These are phyloP conservation scores for Oxyria digyna DNA, from an alignment of 148 eudicot genomes.

Conservation along the genomic window DNA sequence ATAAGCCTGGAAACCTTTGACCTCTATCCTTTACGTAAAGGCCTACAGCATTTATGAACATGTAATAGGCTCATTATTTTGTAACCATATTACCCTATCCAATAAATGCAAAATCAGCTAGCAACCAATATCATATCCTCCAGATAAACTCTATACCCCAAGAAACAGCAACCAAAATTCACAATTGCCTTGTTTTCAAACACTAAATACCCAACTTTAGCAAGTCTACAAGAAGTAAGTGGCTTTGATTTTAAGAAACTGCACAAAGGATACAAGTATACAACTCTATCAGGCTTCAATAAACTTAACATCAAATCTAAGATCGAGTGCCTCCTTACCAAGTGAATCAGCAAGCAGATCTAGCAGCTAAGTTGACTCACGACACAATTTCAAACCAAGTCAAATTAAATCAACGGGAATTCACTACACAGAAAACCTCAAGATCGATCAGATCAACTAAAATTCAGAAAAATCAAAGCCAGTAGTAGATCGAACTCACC, in stretches of 20 bases:
- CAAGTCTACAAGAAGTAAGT: neutral
- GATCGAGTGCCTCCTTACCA: neutral
- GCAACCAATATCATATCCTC: neutral
- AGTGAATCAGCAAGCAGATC: neutral
- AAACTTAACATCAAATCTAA: neutral
- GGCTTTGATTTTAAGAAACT: neutral
- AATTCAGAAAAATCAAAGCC: neutral
- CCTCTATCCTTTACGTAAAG: neutral
- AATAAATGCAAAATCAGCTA: neutral
- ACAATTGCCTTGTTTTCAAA: neutral
- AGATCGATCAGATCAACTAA: neutral
- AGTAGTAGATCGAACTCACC: constrained; percentile 27
- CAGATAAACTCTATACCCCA: neutral
- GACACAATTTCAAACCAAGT: neutral
- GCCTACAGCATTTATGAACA: neutral
- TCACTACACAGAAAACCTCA: neutral
- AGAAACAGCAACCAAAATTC: neutral
- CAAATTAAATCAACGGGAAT: neutral
- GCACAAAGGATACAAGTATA: neutral
- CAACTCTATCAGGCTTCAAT: neutral
- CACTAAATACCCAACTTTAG: neutral
- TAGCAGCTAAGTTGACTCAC: neutral
- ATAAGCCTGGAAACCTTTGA: neutral
- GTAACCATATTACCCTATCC: neutral
- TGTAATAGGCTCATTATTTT: neutral